Evolutionary conservation across 768 basidiomycete genomes (phyloP).

Genomic region (Panaeolus cyanescens): DNA sequence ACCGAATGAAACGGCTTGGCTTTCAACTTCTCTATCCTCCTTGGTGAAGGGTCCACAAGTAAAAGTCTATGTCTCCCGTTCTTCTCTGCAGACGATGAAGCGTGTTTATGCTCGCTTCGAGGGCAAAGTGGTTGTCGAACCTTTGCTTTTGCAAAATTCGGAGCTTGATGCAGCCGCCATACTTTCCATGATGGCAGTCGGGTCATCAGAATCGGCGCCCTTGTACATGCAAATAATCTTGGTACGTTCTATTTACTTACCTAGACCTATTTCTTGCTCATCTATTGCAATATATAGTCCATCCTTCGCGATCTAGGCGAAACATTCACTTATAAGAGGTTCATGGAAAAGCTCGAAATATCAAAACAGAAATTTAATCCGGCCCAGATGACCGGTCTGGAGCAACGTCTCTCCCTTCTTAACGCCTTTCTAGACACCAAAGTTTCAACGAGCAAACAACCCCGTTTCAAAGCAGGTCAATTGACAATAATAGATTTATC

Average conservation of each 20-base stretch:
- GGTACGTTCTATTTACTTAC: conserved; percentile 35
- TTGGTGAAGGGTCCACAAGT: conserved; percentile 35
- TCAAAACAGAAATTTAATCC: conserved; percentile 57
- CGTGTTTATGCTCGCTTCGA: conserved; percentile 56
- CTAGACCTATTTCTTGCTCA: neutral
- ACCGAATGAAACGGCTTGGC: conserved; percentile 71
- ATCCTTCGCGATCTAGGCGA: conserved; percentile 68
- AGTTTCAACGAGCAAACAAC: conserved; percentile 5
- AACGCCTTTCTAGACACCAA: conserved; percentile 52
- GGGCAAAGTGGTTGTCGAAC: conserved; percentile 48
- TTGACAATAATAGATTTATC: conserved; percentile 73
- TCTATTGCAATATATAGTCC: conserved; percentile 34
- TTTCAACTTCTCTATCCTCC: conserved; percentile 37
- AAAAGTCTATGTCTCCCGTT: conserved; percentile 59
- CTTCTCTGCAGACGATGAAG: conserved; percentile 63
- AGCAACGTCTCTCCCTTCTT: conserved; percentile 65
- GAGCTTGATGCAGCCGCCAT: conserved; percentile 73
- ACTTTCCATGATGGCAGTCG: conserved; percentile 75
- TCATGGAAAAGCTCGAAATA: conserved; percentile 45
- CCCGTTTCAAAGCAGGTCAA: conserved; percentile 56
- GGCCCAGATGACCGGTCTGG: conserved; percentile 52
- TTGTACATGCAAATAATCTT: conserved; percentile 71
- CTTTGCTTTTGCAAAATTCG: conserved; percentile 53
- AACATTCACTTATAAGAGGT: conserved; percentile 50
- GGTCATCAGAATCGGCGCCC: conserved; percentile 60